Base-by-base conservation (phyloP, 2,329 filamentous ascomycete species). In the Aspergillus costaricaensis region DNA sequence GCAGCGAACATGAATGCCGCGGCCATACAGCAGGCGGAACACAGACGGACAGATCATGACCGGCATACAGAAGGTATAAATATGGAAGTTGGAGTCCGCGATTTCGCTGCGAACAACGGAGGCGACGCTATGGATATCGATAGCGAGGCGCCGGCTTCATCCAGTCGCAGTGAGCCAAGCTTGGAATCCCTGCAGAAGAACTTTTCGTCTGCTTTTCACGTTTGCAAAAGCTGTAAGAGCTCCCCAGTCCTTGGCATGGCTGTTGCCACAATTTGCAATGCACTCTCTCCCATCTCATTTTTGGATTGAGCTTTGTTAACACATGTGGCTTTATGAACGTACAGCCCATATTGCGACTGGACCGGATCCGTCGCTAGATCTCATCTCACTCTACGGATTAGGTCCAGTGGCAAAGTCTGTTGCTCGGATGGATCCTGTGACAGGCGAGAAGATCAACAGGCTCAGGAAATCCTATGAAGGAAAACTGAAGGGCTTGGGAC, bases 371-470 rank as follows among this genome's bases (percentile, higher is more conserved):
- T 80, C 82, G 62, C 77, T 86, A 69, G 83, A 88, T 75, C 76
- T 88, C 60, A 80, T 88, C 62, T 80, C 81, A 55, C 78, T 87
- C 59, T 88, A 87, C 75, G 79, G 81, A 57, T 75, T 88, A 62
- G 79, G 82, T 63, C 73, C 78, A 38, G 78, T 88, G 57, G 83
- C 85, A 62, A 79, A 80, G 65, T 85, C 81, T 57, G 85, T 88
- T 63, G 85, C 83, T 61, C 79, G 86, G 57, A 81, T 78, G 53
- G 85, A 89, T 71, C 84, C 85, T 15, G 73, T 80, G 19, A 87
- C 85, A n/a, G 86, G 86, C 62, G 85, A 87, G 70, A 89, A 89
- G 76, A 82, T 82, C 62, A 88, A 88, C 74, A 84, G 85, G 70
- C 77, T 89, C 44, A 79, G 86, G 61, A 83, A 82, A 64, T 82